These are phyloP conservation scores for Chlamydomonas eustigma DNA, from an alignment of 139 green algal species.

Conservation along the genomic window DNA sequence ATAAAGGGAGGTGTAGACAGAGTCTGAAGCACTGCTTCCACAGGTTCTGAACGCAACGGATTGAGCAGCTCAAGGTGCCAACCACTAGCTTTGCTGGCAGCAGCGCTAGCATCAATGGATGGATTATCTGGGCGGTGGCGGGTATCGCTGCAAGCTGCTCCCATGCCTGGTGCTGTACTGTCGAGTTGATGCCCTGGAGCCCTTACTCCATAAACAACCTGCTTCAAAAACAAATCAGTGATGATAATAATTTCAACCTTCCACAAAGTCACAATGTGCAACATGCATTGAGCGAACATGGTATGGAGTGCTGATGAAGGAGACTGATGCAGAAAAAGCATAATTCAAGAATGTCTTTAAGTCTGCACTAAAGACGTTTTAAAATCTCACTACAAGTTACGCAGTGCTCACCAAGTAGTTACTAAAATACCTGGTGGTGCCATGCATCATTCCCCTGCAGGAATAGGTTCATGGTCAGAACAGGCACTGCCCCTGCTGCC, in stretches of 20 bases:
- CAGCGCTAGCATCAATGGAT: not conserved
- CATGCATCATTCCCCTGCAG: constrained; percentile 6
- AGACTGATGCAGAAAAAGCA: no score
- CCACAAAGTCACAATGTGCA: no score
- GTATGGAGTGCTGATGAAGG: no score
- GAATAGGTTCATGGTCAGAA: constrained; percentile 6
- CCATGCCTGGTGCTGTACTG: no score
- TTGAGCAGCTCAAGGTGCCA: not conserved
- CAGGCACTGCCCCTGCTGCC: not conserved
- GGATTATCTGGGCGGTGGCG: no score
- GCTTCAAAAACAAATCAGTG: not conserved
- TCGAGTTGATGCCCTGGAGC: no score
- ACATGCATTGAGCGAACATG: no score
- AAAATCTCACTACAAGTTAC: no score
- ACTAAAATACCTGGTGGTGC: constrained; percentile 8
- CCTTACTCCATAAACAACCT: not conserved
- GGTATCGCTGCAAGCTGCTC: no score
- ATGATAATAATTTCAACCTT: not conserved
- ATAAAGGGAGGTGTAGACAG: not conserved
- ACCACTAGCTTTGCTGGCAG: not conserved
- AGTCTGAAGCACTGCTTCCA: not conserved
- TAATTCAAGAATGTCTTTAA: no score
- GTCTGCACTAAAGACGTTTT: no score
- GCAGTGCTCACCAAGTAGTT: no score
- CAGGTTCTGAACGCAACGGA: not conserved